Conservation (phyloP, 306 rosid species). For the Carpinus fangiana region DNA sequence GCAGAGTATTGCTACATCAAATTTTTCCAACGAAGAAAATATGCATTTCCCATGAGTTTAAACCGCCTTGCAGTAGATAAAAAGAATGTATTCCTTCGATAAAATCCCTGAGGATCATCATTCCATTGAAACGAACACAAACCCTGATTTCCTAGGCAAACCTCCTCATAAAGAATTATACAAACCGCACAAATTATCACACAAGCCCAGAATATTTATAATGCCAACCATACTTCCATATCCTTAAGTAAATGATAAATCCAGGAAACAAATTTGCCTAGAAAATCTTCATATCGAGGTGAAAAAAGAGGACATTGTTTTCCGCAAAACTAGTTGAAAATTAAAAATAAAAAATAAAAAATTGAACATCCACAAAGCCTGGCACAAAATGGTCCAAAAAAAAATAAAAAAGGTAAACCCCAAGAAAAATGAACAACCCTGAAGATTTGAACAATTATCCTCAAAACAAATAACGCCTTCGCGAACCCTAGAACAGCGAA, state of each 20-base stretch:
- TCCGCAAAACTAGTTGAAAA: background rate
- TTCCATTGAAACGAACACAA: background rate
- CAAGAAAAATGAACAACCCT: background rate
- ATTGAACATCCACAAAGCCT: background rate
- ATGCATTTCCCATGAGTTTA: background rate
- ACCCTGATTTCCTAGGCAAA: background rate
- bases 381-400: no score
- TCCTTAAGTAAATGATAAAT: background rate
- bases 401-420: no score
- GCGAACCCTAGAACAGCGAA: background rate
- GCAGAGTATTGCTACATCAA: background rate
- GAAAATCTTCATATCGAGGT: background rate
- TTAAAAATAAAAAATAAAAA: background rate
- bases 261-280: background rate
- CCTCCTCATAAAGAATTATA: background rate
- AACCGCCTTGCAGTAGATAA: background rate
- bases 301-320: background rate
- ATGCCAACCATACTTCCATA: background rate
- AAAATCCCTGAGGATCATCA: background rate
- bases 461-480: background rate
- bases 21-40: background rate
- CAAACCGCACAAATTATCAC: background rate
- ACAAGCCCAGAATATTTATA: background rate
- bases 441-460: background rate
- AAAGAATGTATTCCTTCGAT: background rate